Conservation (phyloP, 768 basidiomycete genomes). For the Mycena maculata region DNA sequence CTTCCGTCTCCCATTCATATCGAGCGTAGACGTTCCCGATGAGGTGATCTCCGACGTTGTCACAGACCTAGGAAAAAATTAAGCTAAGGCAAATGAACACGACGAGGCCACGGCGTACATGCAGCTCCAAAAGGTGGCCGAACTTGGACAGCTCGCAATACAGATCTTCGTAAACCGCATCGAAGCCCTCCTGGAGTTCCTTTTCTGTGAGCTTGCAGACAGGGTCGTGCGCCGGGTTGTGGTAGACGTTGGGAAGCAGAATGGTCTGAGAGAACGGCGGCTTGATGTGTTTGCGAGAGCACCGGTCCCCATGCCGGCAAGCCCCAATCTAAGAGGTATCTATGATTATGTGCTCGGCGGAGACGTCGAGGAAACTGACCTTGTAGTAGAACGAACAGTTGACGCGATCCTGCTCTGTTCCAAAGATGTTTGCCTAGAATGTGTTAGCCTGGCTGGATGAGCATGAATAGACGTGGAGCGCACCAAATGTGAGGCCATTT, state of each 20-base stretch:
- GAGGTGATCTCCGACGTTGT: constrained; percentile 99
- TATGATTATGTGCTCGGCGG: constrained; percentile 27
- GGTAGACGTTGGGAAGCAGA: constrained; percentile 95
- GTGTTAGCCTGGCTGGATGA: constrained; percentile 15
- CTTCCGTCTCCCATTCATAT: constrained; percentile 99
- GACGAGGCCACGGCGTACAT: constrained; percentile 63
- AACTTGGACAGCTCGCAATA: constrained; percentile 96
- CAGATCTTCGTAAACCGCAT: constrained; percentile 94
- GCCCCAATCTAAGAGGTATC: constrained; percentile 85
- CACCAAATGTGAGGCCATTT: constrained; percentile 85
- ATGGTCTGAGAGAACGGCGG: constrained; percentile 98
- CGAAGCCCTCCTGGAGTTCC: constrained; percentile 91
- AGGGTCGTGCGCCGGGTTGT: constrained; percentile 96
- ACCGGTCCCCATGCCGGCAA: constrained; percentile 97
- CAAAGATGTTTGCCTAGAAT: constrained; percentile 90
- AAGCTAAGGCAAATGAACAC: constrained; percentile 3
- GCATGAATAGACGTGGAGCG: constrained; percentile 36
- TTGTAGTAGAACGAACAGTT: constrained; percentile 99
- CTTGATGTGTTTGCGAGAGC: constrained; percentile 97
- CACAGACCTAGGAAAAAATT: constrained; percentile 75
- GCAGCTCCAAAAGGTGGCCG: constrained; percentile 94
- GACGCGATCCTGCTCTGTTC: constrained; percentile 94
- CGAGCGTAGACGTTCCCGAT: constrained; percentile 98
- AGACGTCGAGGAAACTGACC: constrained; percentile 40
- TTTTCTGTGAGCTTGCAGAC: constrained; percentile 89